These are phyloP conservation scores for Phytophthora macrochlamydospora DNA, from an alignment of 352 stramenopile genomes.

Conservation along the genomic window DNA sequence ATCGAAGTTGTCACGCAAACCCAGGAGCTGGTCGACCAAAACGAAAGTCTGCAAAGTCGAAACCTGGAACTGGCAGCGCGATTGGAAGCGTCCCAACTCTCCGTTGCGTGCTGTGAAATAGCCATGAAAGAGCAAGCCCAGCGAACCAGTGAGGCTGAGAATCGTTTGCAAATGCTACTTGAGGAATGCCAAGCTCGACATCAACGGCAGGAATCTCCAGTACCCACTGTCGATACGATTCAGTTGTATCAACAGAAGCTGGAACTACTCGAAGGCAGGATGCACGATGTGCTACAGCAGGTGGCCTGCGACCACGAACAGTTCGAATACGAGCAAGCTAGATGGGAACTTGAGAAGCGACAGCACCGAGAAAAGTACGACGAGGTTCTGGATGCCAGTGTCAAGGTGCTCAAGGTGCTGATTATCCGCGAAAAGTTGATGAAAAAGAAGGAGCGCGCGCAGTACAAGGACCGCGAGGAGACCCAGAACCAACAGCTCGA, in stretches of 20 bases:
- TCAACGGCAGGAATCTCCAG: background rate
- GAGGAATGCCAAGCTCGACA: slow-evolving; percentile 34
- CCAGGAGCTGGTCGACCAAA: background rate
- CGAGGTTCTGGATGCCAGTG: slow-evolving; percentile 61
- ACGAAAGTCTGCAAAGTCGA: slow-evolving; percentile 16
- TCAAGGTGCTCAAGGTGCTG: slow-evolving; percentile 72
- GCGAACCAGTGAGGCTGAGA: slow-evolving; percentile 27
- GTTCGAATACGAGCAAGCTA: slow-evolving; percentile 65
- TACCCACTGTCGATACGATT: slow-evolving; percentile 13
- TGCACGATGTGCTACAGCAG: slow-evolving; percentile 59
- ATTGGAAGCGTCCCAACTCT: slow-evolving; percentile 48
- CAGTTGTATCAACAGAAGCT: slow-evolving; percentile 53
- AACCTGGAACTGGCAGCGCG: slow-evolving; percentile 36
- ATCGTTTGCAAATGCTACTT: slow-evolving; percentile 46
- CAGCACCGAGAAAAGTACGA: slow-evolving; percentile 53
- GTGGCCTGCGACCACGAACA: slow-evolving; percentile 68
- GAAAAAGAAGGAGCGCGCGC: slow-evolving; percentile 51
- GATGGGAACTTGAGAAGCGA: slow-evolving; percentile 62
- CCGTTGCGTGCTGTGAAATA: slow-evolving; percentile 43
- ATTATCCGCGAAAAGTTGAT: slow-evolving; percentile 70
- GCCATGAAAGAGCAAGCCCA: slow-evolving; percentile 37
- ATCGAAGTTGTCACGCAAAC: slow-evolving; percentile 11
- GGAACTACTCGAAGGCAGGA: slow-evolving; percentile 46
- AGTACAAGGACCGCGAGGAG: slow-evolving; percentile 20
- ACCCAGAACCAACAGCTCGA: slow-evolving; percentile 27